Base-by-base conservation (phyloP, 2,329 filamentous ascomycete species). In the Neopestalotiopsis sp. region DNA sequence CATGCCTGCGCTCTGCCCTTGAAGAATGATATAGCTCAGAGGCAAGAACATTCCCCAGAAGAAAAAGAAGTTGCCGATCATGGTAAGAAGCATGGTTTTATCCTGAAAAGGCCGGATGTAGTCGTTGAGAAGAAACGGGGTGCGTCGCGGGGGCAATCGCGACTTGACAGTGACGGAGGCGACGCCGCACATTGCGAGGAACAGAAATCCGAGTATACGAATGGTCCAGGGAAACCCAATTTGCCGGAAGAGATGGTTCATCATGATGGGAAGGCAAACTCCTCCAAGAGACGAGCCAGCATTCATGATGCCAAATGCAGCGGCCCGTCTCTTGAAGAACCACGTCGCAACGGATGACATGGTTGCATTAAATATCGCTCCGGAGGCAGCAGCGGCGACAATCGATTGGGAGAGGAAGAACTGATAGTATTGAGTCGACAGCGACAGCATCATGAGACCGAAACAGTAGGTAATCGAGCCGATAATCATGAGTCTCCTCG, bases 371-470 rank as follows among this genome's bases (percentile, higher is more conserved):
- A 82, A 81, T 58, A 79, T 72, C 38, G 76, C 80, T n/a, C 77
- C 74, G 70, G 76, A 76, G n/a, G 78, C 81, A 14, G 81, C 66
- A 30, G 76, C 72, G 53, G 73, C 70, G 32, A 79, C 74, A 49
- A 83, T 65, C 32, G 75, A 75, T 72, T 83, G 81, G 17, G 80
- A 75, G 4, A 82, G 78, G 69, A 83, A 72, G 72, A 82, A 76
- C 72, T 83, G 81, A 73, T 81, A 83, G 76, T 80, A 83, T 71
- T 80, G 53, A 53, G 73, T 75, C 12, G 74, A 74, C 24, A 91
- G 79, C 49, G 84, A 86, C 1, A 86, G 83, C 86, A 90, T 88
- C 88, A 92, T 91, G 24, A 92, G 78, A 34, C 88, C 87, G 62
- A 92, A 87, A 70, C 92, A 83, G 76, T 90, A 88, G 69, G 87